phyloP scores from a whole-genome alignment of 2,329 filamentous ascomycete genomes.

The Fusarium sp. region DNA sequence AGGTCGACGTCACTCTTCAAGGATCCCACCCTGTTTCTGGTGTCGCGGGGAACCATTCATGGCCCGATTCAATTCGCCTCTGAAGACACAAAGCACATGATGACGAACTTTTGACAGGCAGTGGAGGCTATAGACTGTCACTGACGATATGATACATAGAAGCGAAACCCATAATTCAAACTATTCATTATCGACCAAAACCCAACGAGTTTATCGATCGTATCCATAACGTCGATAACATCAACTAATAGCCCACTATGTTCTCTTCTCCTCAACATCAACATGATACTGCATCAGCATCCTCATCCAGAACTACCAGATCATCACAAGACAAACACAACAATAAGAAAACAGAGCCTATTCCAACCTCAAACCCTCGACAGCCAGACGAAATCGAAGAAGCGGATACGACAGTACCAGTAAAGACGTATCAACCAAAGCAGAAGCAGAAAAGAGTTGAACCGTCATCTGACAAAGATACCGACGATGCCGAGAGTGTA shows the following conservation, averaged over 20 bases:
- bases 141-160: background rate
- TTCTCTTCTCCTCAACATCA: conserved; percentile 6
- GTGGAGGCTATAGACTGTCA: conserved; percentile 1
- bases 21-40: conserved; percentile 40
- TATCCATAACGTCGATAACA: background rate
- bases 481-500: conserved; percentile 33
- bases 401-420: conserved; percentile 5
- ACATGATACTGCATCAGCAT: conserved; percentile 3
- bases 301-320: background rate
- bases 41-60: conserved; percentile 32
- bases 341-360: background rate
- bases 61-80: conserved; percentile 36
- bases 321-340: background rate
- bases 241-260: conserved; percentile 12
- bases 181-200: background rate
- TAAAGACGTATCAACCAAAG: conserved; percentile 8
- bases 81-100: conserved; percentile 30
- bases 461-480: conserved; percentile 7
- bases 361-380: background rate
- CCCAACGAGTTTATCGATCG: background rate
- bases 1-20: conserved; percentile 40
- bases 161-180: background rate
- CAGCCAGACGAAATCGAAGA: conserved; percentile 36
- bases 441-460: conserved; percentile 11
- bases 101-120: conserved; percentile 32